Evolutionary conservation across 2,329 filamentous ascomycete species (phyloP).

Genomic region (Dactylonectria macrodidyma): DNA sequence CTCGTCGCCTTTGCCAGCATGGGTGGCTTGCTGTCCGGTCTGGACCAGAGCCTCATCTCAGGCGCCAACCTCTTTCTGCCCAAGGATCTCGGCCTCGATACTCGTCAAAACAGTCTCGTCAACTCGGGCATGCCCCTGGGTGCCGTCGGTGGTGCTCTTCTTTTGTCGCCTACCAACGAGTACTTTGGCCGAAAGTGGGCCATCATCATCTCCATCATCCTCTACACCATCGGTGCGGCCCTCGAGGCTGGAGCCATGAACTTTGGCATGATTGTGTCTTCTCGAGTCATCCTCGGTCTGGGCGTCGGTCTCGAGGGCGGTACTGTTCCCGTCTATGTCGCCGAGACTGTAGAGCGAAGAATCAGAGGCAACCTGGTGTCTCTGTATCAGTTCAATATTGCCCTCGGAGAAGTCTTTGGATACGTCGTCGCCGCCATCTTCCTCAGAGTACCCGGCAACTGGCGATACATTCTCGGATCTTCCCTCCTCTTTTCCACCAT

Average conservation of each 20-base stretch:
- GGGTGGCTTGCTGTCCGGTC: conserved; percentile 79
- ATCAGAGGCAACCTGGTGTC: conserved; percentile 81
- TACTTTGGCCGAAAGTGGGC: conserved; percentile 76
- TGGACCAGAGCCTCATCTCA: conserved; percentile 81
- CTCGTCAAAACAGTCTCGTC: conserved; percentile 74
- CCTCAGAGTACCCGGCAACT: conserved; percentile 77
- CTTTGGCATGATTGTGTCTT: conserved; percentile 80
- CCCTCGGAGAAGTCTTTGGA: conserved; percentile 80
- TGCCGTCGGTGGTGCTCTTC: conserved; percentile 78
- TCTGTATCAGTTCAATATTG: conserved; percentile 83
- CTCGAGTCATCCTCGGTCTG: conserved; percentile 77
- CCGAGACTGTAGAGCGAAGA: conserved; percentile 77
- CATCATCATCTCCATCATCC: conserved; percentile 77
- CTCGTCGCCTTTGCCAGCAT: conserved; percentile 81
- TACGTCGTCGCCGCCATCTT: conserved; percentile 83
- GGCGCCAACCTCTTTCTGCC: conserved; percentile 80
- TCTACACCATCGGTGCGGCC: conserved; percentile 80
- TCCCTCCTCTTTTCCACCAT: conserved; percentile 76
- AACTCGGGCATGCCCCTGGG: conserved; percentile 81
- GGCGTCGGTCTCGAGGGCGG: conserved; percentile 82
- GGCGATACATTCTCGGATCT: conserved; percentile 81
- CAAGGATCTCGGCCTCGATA: conserved; percentile 67
- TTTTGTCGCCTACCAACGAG: conserved; percentile 78
- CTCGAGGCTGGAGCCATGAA: conserved; percentile 78
- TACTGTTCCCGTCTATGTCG: conserved; percentile 82